Base-by-base conservation (phyloP, 148 eudicot genomes). In the Rhododendron henanense region DNA sequence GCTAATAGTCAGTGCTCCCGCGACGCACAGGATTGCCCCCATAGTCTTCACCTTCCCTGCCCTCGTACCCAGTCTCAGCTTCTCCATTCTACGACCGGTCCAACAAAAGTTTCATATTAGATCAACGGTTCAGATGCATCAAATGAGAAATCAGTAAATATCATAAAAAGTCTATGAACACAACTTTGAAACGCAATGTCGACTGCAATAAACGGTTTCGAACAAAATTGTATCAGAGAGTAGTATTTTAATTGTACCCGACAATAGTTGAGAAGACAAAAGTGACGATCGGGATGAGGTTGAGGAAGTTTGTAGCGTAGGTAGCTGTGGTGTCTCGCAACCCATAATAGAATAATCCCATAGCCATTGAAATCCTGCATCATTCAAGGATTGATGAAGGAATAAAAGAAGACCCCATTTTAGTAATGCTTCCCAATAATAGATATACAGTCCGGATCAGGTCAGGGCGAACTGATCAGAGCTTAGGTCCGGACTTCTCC, bases 281-380 rank as follows among this genome's bases (percentile, higher is more conserved):
- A 18, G 98, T 95, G 73, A 87, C 87, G 11, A 92, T 80, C 0
- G 98, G 96, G 31, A 95, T 90, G 23, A 95, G 90, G 53, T 90
- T 93, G 87, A 92, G 93, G 78, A 91, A 93, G 84, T 95, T 93
- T 39, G 93, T 91, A 4, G 98, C 95, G 74, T 90, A 94, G n/a
- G 95, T 90, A 10, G 98, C 98, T 1, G 90, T 89, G 7, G 96
- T 93, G 84, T 93, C 94, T 4, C 87, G 85, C 5, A 94, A 80
- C 0, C 98, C 96, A 39, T 87, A 92, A 74, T 95, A 92, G 78
- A 91, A 95, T 41, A 95, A 71, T 2, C 93, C 96, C 93, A 90
- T 90, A 21, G 90, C 96, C 93, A 92, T 88, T 11, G 84, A 78
- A 84, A 89, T 88, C 89, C 57, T 79, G 57, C 59, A n/a, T 23